phyloP scores from a whole-genome alignment of 345 rosid genomes.

The Murraya paniculata region DNA sequence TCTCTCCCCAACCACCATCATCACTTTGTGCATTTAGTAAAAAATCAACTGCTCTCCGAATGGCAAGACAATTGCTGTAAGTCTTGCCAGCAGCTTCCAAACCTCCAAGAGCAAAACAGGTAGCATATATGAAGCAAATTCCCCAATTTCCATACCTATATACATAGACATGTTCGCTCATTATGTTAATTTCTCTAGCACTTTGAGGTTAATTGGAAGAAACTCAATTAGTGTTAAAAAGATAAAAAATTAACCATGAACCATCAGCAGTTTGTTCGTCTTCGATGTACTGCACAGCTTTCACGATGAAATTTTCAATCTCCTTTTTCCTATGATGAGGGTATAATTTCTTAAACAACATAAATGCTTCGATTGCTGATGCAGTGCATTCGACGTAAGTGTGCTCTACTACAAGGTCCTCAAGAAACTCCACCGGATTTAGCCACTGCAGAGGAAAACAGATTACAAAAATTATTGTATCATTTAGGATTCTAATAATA shows the following conservation, averaged over 20 bases:
- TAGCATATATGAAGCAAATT: constrained; percentile 47
- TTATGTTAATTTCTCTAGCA: neutral
- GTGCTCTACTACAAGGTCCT: constrained; percentile 43
- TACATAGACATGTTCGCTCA: neutral
- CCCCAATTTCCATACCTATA: constrained; percentile 62
- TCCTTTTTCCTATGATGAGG: constrained; percentile 47
- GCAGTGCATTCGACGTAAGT: constrained; percentile 63
- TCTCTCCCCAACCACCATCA: constrained; percentile 68
- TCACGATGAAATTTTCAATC: constrained; percentile 40
- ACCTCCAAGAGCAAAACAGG: constrained; percentile 49
- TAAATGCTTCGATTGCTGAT: constrained; percentile 37
- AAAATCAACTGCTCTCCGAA: constrained; percentile 42
- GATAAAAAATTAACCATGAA: constrained; percentile 37
- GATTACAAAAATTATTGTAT: neutral
- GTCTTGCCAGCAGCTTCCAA: constrained; percentile 45
- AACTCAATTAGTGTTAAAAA: neutral
- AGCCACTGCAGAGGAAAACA: constrained; percentile 33
- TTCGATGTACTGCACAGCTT: constrained; percentile 41
- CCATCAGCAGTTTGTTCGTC: constrained; percentile 48
- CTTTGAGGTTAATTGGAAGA: neutral
- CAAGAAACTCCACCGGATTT: constrained; percentile 58
- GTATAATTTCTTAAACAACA: constrained; percentile 40
- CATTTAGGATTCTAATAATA: neutral
- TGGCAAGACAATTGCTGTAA: constrained; percentile 26
- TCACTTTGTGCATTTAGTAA: constrained; percentile 38